Evolutionary conservation across 176 grass and related monocot species (phyloP), one percentile per base, ranked within the genome.

Genomic region (Oryza rufipogon): DNA sequence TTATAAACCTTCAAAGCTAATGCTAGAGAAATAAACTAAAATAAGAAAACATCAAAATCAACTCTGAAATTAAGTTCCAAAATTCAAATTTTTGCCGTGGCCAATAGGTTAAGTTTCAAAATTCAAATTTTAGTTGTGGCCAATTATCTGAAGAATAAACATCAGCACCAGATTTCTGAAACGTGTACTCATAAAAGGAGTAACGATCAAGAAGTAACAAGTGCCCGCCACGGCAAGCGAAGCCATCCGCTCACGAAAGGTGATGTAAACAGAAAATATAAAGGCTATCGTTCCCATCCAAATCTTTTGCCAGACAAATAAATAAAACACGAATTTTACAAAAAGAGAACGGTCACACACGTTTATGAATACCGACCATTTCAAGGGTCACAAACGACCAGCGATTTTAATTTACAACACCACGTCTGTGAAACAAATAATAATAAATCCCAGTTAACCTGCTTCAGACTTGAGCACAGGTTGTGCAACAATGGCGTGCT

Each of bases 341-440:
- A 81, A 80, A 49, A 17, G 23, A 3, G 70, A 38, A 42, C 9
- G 8, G 54, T 70, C 67, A 33, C 71, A 79, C 81, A 38, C 78
- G 85, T 47, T 76, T 71, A 78, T 74, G 41, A 70, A 75, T 79
- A 61, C 36, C 54, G 54, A 58, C 54, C 74, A 70, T 86, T 73
- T 78, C 74, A 22, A 22, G 79, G 73, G 61, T 73, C 84, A 70
- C 80, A 84, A 38, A 76, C 64, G 42, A 80, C 85, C 66, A 68
- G 12, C 74, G 72, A 73, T 76, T 76, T 84, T 76, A 91, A 71
- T 87, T 87, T 91, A 91, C 89, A 91, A 75, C 84, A 87, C 75
- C 44, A 20, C 33, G 10, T 75, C 80, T 41, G 15, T 46, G 44
- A 56, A 84, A 74, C 45, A 78, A 86, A 83, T 20, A 90, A 65